These are phyloP conservation scores for barrel medic (Medicago truncatula) DNA, from an alignment of 306 rosid genomes.

Conservation along the genomic window DNA sequence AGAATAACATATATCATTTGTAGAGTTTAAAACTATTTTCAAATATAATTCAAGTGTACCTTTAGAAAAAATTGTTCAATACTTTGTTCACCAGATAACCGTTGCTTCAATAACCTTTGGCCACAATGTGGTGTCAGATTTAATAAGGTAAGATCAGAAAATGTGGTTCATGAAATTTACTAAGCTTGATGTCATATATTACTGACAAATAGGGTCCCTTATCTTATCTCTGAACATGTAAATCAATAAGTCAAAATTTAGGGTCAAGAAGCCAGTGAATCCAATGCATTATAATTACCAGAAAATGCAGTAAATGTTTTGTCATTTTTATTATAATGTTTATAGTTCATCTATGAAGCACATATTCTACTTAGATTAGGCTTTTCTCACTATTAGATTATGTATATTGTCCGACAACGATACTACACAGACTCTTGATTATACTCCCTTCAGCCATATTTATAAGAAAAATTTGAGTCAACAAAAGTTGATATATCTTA, in stretches of 20 bases:
- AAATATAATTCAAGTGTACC: no score
- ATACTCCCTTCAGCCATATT: no score
- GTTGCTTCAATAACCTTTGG: background rate
- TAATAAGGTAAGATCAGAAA: slow-evolving; percentile 19
- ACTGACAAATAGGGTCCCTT: slow-evolving; percentile 43
- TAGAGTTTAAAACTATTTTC: no score
- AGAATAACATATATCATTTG: no score
- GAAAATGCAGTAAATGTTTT: slow-evolving; percentile 44
- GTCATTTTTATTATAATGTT: slow-evolving; percentile 28
- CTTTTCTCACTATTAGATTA: no score
- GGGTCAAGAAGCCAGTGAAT: slow-evolving; percentile 20
- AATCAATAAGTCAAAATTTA: slow-evolving; percentile 35
- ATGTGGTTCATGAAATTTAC: slow-evolving; percentile 32
- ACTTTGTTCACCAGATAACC: background rate
- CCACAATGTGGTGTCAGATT: slow-evolving; percentile 43
- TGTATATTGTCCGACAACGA: no score
- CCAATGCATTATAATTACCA: slow-evolving; percentile 41
- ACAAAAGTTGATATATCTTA: no score
- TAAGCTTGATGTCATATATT: slow-evolving; percentile 24
- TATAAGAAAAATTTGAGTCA: no score
- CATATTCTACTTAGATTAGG: no score
- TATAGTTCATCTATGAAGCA: no score
- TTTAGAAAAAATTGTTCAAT: no score
- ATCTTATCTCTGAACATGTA: slow-evolving; percentile 32
- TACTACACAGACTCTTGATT: no score